Percentiles rank a stretch among this genome's conserved stretches.
Conservation (phyloP, 2,329 filamentous ascomycete species). For the Colletotrichum sp. region DNA sequence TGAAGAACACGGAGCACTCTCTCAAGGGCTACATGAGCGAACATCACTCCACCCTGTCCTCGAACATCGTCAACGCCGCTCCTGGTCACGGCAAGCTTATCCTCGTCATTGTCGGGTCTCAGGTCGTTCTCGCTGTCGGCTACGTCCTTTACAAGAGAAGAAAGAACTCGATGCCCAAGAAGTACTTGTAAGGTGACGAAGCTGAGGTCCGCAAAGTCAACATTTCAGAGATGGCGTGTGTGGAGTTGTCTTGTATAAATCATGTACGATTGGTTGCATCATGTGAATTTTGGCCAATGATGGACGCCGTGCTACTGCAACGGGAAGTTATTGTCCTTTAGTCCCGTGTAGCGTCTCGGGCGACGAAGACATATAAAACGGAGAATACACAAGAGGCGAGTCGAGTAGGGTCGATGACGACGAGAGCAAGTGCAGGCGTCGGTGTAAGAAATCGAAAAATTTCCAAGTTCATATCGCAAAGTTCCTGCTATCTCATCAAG, state of each 20-base stretch:
- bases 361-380: not conserved
- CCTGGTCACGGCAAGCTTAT: conserved; percentile 63
- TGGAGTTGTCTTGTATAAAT: not conserved
- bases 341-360: not conserved
- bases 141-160: conserved; percentile 84
- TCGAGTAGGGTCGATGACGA: not conserved
- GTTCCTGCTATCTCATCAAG: not conserved
- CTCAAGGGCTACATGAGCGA: conserved; percentile 57
- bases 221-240: not conserved
- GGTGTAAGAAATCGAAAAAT: not conserved
- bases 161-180: conserved; percentile 81
- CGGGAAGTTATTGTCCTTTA: not conserved
- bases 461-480: not conserved
- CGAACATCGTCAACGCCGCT: conserved; percentile 51
- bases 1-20: conserved; percentile 55
- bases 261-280: not conserved
- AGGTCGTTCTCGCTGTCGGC: conserved; percentile 70
- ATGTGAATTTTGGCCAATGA: not conserved
- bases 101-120: conserved; percentile 75
- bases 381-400: not conserved
- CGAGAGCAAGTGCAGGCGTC: not conserved
- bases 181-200: conserved; percentile 70
- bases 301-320: not conserved
- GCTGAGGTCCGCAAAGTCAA: conserved; percentile 9
- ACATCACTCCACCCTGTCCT: conserved; percentile 55